Evolutionary conservation across 78 protist species (phyloP), one percentile per base, ranked within the genome.

Genomic region (Dictyostelium intermedium): DNA sequence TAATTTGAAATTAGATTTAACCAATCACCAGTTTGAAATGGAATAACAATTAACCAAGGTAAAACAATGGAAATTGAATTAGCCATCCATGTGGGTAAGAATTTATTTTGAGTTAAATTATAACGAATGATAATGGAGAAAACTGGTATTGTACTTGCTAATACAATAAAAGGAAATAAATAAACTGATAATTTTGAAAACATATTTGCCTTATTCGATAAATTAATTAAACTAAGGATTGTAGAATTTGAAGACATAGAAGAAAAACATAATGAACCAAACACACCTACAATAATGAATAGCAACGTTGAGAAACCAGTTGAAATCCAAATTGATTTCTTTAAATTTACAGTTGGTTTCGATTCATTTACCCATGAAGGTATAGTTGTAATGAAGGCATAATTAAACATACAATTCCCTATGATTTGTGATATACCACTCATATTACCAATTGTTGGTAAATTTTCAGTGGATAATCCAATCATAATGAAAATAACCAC

Each of bases 281-380:
- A 87, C 7, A 87, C 6, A 14, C 92, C 92, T 43, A 87, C 41
- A 23, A 79, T 8, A 6, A 87, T 43, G 43, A 87, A 87, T 16
- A 87, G 3, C 5, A 39, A 9, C 11, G 92, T 87, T 61, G 92
- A 87, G 18, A 76, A 37, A 11, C 34, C 23, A 1, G 85, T 10
- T 32, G 81, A 61, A 37, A 60, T 45, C 85, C 85, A 87, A 27
- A 87, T 20, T 41, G 85, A 53, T 11, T 30, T 56, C 5, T 79
- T 76, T 53, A 87, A 53, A 76, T 87, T 78, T 0, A 78, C 92
- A 6, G 23, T 60, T 78, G 92, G 76, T 87, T 87, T 87, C 34
- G 91, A 25, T 79, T 93, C 96, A 56, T 93, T 93, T 41, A 84
- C 87, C 96, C 96, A 93, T 43, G 85, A 72, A 45, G 96, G 96